These are phyloP conservation scores for Pythium aphanidermatum DNA, from an alignment of 352 stramenopile species.

Conservation along the genomic window DNA sequence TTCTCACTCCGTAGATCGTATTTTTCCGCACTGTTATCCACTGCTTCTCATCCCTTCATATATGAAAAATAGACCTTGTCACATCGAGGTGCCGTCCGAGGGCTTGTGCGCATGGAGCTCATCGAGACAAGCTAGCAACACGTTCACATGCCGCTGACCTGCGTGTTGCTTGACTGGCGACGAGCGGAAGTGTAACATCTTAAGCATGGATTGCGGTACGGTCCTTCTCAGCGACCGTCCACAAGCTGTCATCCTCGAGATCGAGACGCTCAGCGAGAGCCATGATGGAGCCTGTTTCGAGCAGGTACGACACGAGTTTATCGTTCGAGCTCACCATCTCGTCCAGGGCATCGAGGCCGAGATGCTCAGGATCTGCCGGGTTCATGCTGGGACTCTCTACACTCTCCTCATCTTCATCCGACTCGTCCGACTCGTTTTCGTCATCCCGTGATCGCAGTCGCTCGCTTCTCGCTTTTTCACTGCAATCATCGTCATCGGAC, in stretches of 20 bases:
- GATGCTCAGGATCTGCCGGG: slow-evolving; percentile 17
- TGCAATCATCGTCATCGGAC: slow-evolving; percentile 30
- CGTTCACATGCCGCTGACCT: too few relatives aligned
- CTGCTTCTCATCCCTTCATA: background rate
- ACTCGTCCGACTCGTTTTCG: slow-evolving; percentile 40
- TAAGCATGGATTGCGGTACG: slow-evolving; percentile 74
- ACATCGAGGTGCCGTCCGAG: too few relatives aligned
- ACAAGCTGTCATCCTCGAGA: slow-evolving; percentile 78
- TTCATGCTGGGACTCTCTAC: slow-evolving; percentile 25
- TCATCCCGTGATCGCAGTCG: slow-evolving; percentile 24
- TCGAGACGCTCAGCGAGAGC: slow-evolving; percentile 74
- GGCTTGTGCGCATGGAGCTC: too few relatives aligned
- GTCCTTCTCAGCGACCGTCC: slow-evolving; percentile 82
- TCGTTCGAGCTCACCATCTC: slow-evolving; percentile 84
- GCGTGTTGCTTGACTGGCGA: too few relatives aligned
- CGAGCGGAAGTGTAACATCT: too few relatives aligned
- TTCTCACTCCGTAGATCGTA: too few relatives aligned
- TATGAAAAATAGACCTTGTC: slow-evolving; percentile 2
- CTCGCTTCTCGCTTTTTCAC: slow-evolving; percentile 16
- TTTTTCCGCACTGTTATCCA: too few relatives aligned
- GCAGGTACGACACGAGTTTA: slow-evolving; percentile 78
- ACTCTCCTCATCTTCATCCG: slow-evolving; percentile 32
- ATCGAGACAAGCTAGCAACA: too few relatives aligned
- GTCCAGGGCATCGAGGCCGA: slow-evolving; percentile 43
- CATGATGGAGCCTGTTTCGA: slow-evolving; percentile 84